Evolutionary conservation across 768 basidiomycete genomes (phyloP).

Genomic region (Mycena rebaudengoi): DNA sequence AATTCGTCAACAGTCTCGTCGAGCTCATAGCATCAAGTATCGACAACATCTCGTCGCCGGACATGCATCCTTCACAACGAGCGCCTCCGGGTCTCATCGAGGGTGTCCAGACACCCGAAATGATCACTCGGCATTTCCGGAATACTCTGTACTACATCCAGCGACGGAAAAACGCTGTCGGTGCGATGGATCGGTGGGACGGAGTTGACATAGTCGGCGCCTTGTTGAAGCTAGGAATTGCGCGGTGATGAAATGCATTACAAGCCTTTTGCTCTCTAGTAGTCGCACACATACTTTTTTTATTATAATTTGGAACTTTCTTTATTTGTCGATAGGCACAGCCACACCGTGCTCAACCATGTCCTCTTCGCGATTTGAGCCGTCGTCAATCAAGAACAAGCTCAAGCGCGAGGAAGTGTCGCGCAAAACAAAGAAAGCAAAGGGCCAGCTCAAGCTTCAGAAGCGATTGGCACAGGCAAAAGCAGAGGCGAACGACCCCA

Average conservation of each 20-base stretch:
- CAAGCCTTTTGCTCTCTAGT: too few species aligned
- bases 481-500: constrained; percentile 78
- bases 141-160: constrained; percentile 90
- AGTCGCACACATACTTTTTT: too few species aligned
- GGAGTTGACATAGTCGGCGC: constrained; percentile 92
- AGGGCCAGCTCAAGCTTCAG: constrained; percentile 83
- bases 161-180: constrained; percentile 67
- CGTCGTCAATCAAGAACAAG: constrained; percentile 86
- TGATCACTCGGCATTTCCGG: constrained; percentile 93
- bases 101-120: constrained; percentile 90
- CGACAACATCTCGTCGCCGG: constrained; percentile 87
- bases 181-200: constrained; percentile 71
- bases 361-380: constrained; percentile 65
- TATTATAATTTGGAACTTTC: too few species aligned
- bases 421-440: constrained; percentile 77
- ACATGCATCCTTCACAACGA: constrained; percentile 88
- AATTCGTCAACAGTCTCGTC: constrained; percentile 96
- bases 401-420: constrained; percentile 83
- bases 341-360: constrained; percentile 40
- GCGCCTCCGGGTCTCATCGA: constrained; percentile 91
- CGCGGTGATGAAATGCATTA: constrained; percentile 47
- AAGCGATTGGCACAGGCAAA: constrained; percentile 81
- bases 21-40: constrained; percentile 95
- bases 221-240: constrained; percentile 87
- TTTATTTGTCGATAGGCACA: not conserved